Evolutionary conservation across 805 yeast genomes (phyloP), one percentile per base, ranked within the genome.

Genomic region (Ogataea trehalophila): DNA sequence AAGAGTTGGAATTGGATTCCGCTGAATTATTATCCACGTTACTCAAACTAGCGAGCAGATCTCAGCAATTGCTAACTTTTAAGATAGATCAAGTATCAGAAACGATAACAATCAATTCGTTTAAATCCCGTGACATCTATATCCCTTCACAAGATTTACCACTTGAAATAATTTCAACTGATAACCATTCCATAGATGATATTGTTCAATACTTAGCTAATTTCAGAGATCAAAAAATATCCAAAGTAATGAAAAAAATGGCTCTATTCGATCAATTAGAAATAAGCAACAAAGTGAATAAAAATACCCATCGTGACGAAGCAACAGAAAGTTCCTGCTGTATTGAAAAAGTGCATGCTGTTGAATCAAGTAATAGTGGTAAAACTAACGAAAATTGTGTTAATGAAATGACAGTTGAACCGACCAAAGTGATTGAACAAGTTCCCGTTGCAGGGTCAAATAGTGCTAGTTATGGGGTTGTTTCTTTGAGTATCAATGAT

Each of bases 131-230:
- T 17, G 61, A 57, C 20, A 45, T 61, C 4, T 50, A 39, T 37
- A 46, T 59, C n/a, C 45, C 49, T 6, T 41, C 49, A 16, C 52
- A 49, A 26, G 62, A 58, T 22, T 45, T 22, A n/a, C 54, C 56
- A 13, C 45, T 58, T 11, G 29, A 34, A 7, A 18, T 49, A 16
- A 33, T 38, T 11, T 33, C n/a, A 1, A 23, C 8, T n/a, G 14
- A 42, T 6, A 42, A 48, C 9, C 23, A 43, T 38, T 39, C 16
- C 5, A 31, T 56, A 15, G 47, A 44, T 13, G 41, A 46, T 11
- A 22, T 49, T 16, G 17, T 51, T 16, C 37, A 39, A 9, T 38
- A 41, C 20, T 36, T 54, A 18, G 50, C 47, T 33, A 33, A 36
- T n/a, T 49, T 47, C 37, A 43, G 44, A 33, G 37, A 37, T 11